Percentiles rank a stretch among this genome's conserved stretches.
Conservation (phyloP, 345 rosid species). For the Tarenaya hassleriana region DNA sequence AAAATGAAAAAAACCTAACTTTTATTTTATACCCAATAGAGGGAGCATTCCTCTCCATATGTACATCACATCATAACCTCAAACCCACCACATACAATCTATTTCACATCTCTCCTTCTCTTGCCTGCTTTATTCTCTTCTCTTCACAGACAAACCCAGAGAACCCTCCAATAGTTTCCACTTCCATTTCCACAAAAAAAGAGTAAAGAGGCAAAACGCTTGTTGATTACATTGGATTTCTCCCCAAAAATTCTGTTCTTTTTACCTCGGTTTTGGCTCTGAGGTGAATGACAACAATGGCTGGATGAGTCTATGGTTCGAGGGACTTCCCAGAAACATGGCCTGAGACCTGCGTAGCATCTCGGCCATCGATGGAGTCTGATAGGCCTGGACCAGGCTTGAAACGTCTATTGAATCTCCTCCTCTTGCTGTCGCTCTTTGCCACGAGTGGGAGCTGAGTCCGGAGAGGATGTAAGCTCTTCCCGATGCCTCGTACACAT, state of each 20-base stretch:
- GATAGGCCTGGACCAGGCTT: conserved; percentile 66
- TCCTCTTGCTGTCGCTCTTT: conserved; percentile 96
- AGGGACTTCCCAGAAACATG: conserved; percentile 49
- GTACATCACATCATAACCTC: too few relatives aligned
- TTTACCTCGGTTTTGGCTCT: conserved; percentile 76
- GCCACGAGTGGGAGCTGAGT: conserved; percentile 98
- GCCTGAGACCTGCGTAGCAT: conserved; percentile 88
- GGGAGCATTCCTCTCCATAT: too few relatives aligned
- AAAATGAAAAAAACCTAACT: too few relatives aligned
- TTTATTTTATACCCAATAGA: too few relatives aligned
- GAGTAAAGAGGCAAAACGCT: not conserved
- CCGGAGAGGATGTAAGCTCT: conserved; percentile 96
- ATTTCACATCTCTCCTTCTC: conserved; percentile 12
- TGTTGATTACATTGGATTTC: not conserved
- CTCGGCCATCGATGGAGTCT: conserved; percentile 89
- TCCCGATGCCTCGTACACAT: conserved; percentile 85
- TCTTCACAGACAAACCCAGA: conserved; percentile 24
- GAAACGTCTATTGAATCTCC: conserved; percentile 84
- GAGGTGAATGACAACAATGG: conserved; percentile 52
- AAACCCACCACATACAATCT: too few relatives aligned
- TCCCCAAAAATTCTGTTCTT: not conserved
- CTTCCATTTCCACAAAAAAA: too few relatives aligned
- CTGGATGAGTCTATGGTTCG: conserved; percentile 60
- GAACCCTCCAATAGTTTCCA: not conserved
- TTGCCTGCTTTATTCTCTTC: conserved; percentile 12